Evolutionary conservation across 2,329 filamentous ascomycete species (phyloP).

Genomic region (Verticillium nubilum): DNA sequence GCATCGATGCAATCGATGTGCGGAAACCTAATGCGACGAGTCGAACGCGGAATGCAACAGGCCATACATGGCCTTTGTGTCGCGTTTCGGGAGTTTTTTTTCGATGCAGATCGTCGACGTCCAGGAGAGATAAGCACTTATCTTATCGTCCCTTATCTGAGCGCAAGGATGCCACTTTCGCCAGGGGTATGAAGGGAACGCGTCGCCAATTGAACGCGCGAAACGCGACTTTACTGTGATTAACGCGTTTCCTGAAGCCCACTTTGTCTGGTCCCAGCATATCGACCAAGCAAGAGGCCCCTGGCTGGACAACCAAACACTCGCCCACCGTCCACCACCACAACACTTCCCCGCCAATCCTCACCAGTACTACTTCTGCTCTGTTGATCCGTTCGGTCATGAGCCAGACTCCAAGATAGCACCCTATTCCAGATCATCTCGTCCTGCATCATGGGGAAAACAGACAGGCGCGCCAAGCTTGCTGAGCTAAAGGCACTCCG

Average conservation of each 20-base stretch:
- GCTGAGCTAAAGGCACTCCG: conserved; percentile 81
- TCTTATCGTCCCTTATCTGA: not conserved
- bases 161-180: not conserved
- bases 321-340: not conserved
- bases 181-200: not conserved
- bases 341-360: not conserved
- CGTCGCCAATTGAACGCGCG: not conserved
- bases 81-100: not conserved
- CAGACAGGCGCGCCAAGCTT: conserved; percentile 45
- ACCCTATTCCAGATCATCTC: too few species aligned
- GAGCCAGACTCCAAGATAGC: not conserved
- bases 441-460: conserved; percentile 33
- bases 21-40: not conserved
- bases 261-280: not conserved
- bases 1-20: conserved; percentile 21
- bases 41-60: not conserved
- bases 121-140: not conserved
- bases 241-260: not conserved
- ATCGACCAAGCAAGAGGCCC: not conserved
- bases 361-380: not conserved
- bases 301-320: not conserved
- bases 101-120: not conserved
- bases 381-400: not conserved
- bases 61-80: not conserved
- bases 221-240: not conserved